These are phyloP conservation scores for Trypanosoma boissoni DNA, from an alignment of 208 protist species.

Conservation along the genomic window DNA sequence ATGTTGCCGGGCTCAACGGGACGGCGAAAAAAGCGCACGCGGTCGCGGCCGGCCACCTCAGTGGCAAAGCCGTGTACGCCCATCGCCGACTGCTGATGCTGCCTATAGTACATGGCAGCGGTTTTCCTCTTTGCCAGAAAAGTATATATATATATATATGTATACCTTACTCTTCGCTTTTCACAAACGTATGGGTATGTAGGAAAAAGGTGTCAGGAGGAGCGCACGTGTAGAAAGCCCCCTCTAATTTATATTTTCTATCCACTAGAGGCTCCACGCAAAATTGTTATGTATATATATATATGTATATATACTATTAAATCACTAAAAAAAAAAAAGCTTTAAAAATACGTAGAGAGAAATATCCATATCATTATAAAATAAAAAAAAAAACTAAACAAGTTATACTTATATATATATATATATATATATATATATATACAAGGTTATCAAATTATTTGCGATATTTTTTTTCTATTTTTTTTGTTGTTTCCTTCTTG, in stretches of 20 bases:
- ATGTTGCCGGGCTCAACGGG: constrained; percentile 58
- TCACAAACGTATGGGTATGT: too few species aligned
- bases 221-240: too few species aligned
- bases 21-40: constrained; percentile 83
- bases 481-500: neutral
- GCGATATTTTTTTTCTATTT: constrained; percentile 4
- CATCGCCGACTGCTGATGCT: constrained; percentile 25
- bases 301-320: too few species aligned
- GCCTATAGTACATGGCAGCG: constrained; percentile 17
- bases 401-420: neutral
- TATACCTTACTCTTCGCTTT: neutral
- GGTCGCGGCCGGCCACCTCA: constrained; percentile 83
- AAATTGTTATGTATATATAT: too few species aligned
- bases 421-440: constrained; percentile 11
- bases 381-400: constrained; percentile 4
- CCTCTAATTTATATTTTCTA: too few species aligned
- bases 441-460: neutral
- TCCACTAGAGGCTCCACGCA: too few species aligned
- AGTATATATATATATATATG: constrained; percentile 26
- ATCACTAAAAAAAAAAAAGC: neutral
- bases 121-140: neutral
- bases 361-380: neutral
- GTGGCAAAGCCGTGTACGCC: constrained; percentile 59
- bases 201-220: too few species aligned
- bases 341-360: neutral